Evolutionary conservation across 2,329 filamentous ascomycete genomes (phyloP).

Genomic region (Alternaria sp.): DNA sequence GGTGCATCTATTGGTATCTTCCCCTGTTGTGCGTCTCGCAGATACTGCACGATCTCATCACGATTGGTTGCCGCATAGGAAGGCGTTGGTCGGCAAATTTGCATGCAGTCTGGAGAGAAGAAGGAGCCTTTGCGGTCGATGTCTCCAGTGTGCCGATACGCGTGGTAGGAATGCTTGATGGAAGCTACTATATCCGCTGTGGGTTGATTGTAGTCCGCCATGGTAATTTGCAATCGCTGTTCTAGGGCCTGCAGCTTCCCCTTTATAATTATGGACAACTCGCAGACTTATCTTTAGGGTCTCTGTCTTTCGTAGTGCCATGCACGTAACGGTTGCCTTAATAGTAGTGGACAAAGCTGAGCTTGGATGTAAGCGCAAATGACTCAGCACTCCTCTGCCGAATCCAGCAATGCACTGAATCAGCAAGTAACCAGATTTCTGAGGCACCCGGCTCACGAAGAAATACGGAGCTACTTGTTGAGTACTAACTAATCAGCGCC

Average conservation of each 20-base stretch:
- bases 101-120: conserved; percentile 23
- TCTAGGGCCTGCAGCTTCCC: not conserved
- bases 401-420: not conserved
- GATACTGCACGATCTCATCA: conserved; percentile 18
- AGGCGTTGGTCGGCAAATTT: conserved; percentile 23
- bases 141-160: conserved; percentile 19
- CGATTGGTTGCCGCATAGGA: conserved; percentile 18
- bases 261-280: not conserved
- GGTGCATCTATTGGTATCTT: not conserved
- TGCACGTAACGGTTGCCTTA: not conserved
- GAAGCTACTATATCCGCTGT: conserved; percentile 1
- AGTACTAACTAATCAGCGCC: conserved; percentile 31
- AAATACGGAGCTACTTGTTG: not conserved
- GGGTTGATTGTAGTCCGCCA: not conserved
- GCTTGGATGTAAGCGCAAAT: conserved; percentile 2
- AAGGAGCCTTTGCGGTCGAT: conserved; percentile 17
- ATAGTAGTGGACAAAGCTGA: not conserved
- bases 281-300: not conserved
- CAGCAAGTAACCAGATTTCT: not conserved
- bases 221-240: not conserved
- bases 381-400: conserved; percentile 1
- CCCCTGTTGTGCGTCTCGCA: conserved; percentile 18
- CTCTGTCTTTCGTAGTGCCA: not conserved
- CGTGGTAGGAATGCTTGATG: conserved; percentile 19
- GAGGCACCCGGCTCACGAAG: not conserved